Base-by-base conservation (phyloP, 129 eudicot genomes). In the Artemisia argyi region DNA sequence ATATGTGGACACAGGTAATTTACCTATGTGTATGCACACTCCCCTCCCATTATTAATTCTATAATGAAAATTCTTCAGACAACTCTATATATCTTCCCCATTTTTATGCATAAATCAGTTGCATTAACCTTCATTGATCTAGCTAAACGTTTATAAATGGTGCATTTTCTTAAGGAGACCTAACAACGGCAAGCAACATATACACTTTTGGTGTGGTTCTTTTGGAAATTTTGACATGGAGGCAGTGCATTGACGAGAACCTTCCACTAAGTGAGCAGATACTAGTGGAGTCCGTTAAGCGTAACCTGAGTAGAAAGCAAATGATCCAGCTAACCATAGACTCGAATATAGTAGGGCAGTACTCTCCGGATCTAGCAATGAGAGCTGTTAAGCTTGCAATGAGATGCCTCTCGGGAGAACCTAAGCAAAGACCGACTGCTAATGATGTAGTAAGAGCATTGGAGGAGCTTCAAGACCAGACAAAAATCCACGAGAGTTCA, bases 201-300 rank as follows among this genome's bases (percentile, higher is more conserved):
- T 71, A 71, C 65, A 57, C 65, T 28, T 71, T 71, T 42, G 75
- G 75, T 0, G 75, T 90, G 30, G 96, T 90, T 26, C 84, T 90
- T 35, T 80, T 87, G 1, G 94, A 90, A 59, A 83, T 90, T 69
- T 52, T 90, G 59, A 82, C 96, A 0, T 85, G 94, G 15, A 82
- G 88, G 17, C 87, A 82, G 5, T 83, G 74, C 9, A 44, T 87
- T 16, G 97, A 90, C 76, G 1, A 32, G 42, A 32, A 32, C 7
- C 42, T 0, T 32, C 7, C 42, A 5, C 7, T 32, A 0, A 32
- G 7, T 32, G 42, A 32, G 0, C 42, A 32, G 1, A 5, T 32
- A 32, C 42, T 32, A 32, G 42, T 32, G 2, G 53, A 65, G 19
- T 65, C 2, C 8, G 30, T 15, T 9, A 65, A 7, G 69, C 30